Evolutionary conservation across 2,329 filamentous ascomycete genomes (phyloP).

Genomic region (Colletotrichum tamarilloi): DNA sequence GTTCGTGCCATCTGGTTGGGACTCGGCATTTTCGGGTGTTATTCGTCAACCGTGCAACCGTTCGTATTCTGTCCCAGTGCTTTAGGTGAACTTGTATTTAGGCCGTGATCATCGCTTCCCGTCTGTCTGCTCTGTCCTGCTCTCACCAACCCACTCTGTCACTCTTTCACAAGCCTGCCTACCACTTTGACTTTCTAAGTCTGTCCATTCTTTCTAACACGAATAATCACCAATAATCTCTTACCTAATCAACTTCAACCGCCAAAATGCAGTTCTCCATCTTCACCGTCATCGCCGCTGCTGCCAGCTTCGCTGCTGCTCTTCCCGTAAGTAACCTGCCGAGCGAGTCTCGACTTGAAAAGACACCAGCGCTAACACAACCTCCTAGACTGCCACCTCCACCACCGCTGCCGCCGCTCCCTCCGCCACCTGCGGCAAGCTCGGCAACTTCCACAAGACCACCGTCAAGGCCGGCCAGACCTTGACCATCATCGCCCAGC

Average conservation of each 20-base stretch:
- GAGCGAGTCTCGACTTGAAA: neutral
- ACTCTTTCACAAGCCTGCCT: neutral
- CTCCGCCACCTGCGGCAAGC: neutral
- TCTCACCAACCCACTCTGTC: neutral
- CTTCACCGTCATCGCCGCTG: constrained; percentile 12
- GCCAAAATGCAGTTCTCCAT: constrained; percentile 14
- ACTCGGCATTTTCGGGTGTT: neutral
- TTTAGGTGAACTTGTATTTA: neutral
- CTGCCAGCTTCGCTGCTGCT: constrained; percentile 7
- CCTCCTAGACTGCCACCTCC: neutral
- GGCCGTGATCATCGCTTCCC: neutral
- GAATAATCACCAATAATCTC: neutral
- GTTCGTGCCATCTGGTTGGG: neutral
- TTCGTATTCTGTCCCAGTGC: neutral
- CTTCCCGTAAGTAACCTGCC: neutral
- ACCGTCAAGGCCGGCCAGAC: constrained; percentile 12
- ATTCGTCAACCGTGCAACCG: neutral
- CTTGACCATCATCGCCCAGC: constrained; percentile 8
- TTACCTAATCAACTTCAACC: neutral
- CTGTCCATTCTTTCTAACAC: neutral
- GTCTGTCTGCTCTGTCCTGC: rapidly evolving
- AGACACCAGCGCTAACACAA: neutral
- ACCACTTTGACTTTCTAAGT: neutral
- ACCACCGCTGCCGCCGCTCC: neutral
- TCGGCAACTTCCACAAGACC: constrained; percentile 17